Base-by-base conservation (phyloP, 768 basidiomycete genomes). In the Goffeauzyma gilvescens region DNA sequence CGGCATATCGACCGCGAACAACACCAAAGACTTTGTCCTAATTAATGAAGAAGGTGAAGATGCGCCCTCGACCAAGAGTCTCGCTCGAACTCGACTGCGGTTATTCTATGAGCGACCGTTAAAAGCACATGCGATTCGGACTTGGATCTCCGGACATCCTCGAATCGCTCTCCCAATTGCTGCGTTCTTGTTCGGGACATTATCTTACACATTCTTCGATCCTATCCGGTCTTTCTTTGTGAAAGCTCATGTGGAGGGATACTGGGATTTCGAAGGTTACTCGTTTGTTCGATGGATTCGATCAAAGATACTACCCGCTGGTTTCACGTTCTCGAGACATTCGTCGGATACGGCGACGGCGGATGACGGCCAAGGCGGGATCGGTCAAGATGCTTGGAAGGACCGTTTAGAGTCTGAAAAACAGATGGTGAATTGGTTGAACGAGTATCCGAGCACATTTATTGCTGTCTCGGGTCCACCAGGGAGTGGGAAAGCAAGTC, bases 121-220 rank as follows among this genome's bases (percentile, higher is more conserved):
- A 8, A 61, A 64, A 42, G 61, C 57, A 0, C 62, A 64, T 41
- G 62, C 59, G 12, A 44, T 63, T 10, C 34, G 60, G 37, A 60
- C 62, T 27, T 65, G 62, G 62, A 56, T 64, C 21, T 56, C 54
- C 22, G 46, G 44, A 1, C 64, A 65, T 50, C 64, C 64, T 0
- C 51, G 62, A 28, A 48, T 65, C 12, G 57, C 53, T 5, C 44
- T 65, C n/a, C 64, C 64, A 7, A 49, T 62, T 21, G 46, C 86
- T 2, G 72, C 86, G 32, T 93, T 95, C 61, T 65, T 96, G 2
- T 60, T 96, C n/a, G 90, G 87, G 9, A 78, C 79, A 2, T 53
- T 96, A 27, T 83, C 83, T 17, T 93, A 90, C 58, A 79, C 82
- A 5, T 74, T 95, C 39, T 93, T 95, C 55, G 86, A 95, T 61